Evolutionary conservation across 345 rosid genomes (phyloP), one percentile per base, ranked within the genome.

Genomic region (Syzygium aromaticum): DNA sequence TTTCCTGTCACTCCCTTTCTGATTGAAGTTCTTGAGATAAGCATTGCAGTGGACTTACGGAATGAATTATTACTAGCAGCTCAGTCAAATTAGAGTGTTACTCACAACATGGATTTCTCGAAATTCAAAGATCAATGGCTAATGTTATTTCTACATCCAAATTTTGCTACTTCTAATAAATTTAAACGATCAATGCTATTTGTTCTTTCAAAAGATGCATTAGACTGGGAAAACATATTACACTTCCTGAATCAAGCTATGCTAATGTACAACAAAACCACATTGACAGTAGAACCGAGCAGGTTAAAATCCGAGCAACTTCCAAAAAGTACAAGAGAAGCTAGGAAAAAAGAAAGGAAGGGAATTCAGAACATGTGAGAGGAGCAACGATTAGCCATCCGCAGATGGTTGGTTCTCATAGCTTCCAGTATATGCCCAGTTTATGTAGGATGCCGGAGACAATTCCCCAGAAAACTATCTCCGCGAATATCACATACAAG

Each of bases 341-440:
- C 82, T 14, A 73, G 13, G 82, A 73, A 11, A 33, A 73, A 33
- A 38, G 27, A 73, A 38, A 33, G 82, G 27, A 73, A 73, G 27
- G 49, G 38, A 5, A 38, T 73, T 73, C 82, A 73, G 82, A 5
- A 19, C 82, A 43, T 19, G 49, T 22, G 25, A 21, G 82, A 73
- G 82, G 27, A 10, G 82, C 49, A 10, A 33, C 25, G 80, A 4
- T 19, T 38, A 19, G 80, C 80, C 3, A 19, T 38, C 80, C 10
- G 82, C 49, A 84, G 59, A 52, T 73, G 82, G 77, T 61, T 38
- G 77, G 77, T 52, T 85, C 54, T 91, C 87, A 93, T 33, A 94
- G 93, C 91, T 91, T 94, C 95, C 97, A 93, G 86, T 92, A 93
- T 51, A 95, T 91, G 2, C 94, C 93, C 54, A 90, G 86, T 84